A percentile compares a stretch with the other conserved stretches of the same genome.
Evolutionary conservation across 2,329 filamentous ascomycete genomes (phyloP).

Genomic region (Hypoxylon sp.): DNA sequence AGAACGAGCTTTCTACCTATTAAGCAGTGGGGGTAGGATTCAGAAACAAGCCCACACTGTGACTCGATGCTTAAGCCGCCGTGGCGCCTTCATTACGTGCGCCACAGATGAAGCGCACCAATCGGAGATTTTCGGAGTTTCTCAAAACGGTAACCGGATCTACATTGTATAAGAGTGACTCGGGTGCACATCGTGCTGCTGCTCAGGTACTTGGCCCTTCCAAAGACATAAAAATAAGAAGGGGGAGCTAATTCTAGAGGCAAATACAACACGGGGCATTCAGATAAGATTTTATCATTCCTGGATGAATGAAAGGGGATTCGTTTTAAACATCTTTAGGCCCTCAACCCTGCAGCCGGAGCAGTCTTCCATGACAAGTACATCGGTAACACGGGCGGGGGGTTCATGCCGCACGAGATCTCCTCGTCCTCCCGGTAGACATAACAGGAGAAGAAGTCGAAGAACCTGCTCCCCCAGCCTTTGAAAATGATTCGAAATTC

Average conservation of each 20-base stretch:
- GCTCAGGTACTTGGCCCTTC: not conserved
- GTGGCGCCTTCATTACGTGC: not conserved
- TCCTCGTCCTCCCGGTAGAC: conserved; percentile 25
- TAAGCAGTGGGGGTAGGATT: no score
- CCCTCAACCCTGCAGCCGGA: conserved; percentile 19
- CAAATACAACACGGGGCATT: no score
- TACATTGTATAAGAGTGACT: not conserved
- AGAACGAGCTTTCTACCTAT: no score
- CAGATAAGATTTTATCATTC: no score
- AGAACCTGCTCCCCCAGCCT: conserved; percentile 32
- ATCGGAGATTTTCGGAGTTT: not conserved
- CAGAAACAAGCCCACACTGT: no score
- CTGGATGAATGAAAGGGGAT: no score
- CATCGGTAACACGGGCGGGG: conserved; percentile 31
- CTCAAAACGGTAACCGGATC: conserved; percentile 3
- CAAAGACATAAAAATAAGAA: not conserved
- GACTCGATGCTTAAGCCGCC: not conserved
- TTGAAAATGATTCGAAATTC: conserved; percentile 32
- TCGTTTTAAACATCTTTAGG: not conserved
- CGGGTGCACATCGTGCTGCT: not conserved
- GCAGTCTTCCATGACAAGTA: conserved; percentile 33
- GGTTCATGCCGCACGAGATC: conserved; percentile 28
- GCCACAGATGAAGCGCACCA: conserved; percentile 4
- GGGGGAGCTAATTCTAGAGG: no score
- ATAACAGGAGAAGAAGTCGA: conserved; percentile 34